Base-by-base conservation (phyloP, 768 basidiomycete species). In the Pleurotus platypus region DNA sequence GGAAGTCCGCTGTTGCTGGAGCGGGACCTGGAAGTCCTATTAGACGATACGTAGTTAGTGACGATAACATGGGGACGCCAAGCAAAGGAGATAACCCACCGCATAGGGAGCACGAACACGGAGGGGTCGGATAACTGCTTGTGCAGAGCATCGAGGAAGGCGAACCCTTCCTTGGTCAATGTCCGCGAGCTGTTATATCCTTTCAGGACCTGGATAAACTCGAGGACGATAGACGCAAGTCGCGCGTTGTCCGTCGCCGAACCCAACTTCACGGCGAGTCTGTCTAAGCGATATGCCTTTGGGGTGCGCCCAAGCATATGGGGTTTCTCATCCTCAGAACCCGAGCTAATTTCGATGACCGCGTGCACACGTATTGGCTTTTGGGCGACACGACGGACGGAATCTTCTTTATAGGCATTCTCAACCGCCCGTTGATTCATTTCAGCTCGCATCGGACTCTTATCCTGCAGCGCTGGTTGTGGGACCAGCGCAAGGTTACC, bases 101-200 rank as follows among this genome's bases (percentile, higher is more conserved):
- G 77, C 64, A 83, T 63, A 4, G 87, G 86, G 42, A 76, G 69
- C 51, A 80, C 67, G 61, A 80, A 82, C 39, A 83, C 80, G 16
- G 83, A 82, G 35, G 89, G 85, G 66, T 89, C 84, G 38, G 79
- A 81, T 45, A 92, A 77, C 64, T 87, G 88, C 67, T 86, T 87
- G 69, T 81, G 77, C 60, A 92, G 66, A 26, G 81, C 78, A 61
- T 90, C 88, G 55, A 92, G 70, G 69, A 92, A 87, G 20, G 74
- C 69, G 63, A 86, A 88, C 5, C 82, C 89, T 60, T 90, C 87
- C 67, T 81, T 85, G 37, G 84, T 90, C 62, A 88, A 64, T 49
- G 80, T 81, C 62, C 78, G 79, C 57, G 87, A 89, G 46, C 79
- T 84, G 64, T 85, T 86, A 56, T 78, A 79, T 67, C 85, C 79